Base-by-base conservation (phyloP, 2,329 filamentous ascomycete genomes). In the Colletotrichum navitas region DNA sequence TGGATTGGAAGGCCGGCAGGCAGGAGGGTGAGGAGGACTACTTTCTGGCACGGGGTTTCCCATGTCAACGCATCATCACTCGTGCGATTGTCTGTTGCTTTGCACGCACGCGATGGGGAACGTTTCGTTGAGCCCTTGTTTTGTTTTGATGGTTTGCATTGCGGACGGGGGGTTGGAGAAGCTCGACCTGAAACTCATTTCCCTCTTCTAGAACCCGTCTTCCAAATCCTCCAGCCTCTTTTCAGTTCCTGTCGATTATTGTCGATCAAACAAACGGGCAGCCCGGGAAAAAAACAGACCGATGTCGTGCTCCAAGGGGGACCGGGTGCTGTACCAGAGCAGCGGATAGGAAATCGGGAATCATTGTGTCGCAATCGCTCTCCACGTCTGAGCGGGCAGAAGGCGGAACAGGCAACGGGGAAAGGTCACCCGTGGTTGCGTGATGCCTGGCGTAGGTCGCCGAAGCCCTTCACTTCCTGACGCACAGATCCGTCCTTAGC, bases 401-500 rank as follows among this genome's bases (percentile, higher is more conserved):
- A 51, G n/a, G 12, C 11, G 29, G 52, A 41, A 52, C 59, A 45
- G 43, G n/a, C 43, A 29, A 12, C 32, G 34, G 59, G 59, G 59
- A 47, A 47, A 29, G 29, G 8, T n/a, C 12, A 62, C 18, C 43
- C 29, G 24, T 68, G 41, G 41, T 62, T 66, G 56, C 63, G 43
- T 43, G 52, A 56, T 39, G 49, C 60, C 39, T 51, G 43, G 59
- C 32, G 54, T 45, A 49, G 43, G 51, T 62, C 32, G n/a, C n/a
- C 7, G 34, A 51, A 36, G 10, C 29, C n/a, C 43, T 47, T 80
- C 74, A 90, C 73, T 87, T 83, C 74, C 81, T 85, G 18, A 94
- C 86, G 77, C 92, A 94, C 52, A 97, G 81, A 84, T 97, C 95
- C 74, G 92, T 97, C 74, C 94, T 86, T 71, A 97, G 88, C 71